These are phyloP conservation scores for Eutreptiella sp. DNA, from an alignment of 208 protist genomes.

Conservation along the genomic window DNA sequence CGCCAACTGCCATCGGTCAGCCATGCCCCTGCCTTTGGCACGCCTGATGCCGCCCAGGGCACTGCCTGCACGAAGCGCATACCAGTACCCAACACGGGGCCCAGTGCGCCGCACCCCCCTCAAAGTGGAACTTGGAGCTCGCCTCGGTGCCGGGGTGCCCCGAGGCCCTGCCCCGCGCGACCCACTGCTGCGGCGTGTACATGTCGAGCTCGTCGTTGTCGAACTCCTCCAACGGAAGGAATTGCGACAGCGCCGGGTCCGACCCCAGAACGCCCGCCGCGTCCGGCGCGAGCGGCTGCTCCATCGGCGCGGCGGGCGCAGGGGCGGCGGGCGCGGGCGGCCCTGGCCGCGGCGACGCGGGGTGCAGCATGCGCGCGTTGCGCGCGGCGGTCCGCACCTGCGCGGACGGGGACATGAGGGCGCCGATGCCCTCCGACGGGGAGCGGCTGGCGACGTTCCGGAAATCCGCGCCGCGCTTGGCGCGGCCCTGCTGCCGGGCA, in stretches of 20 bases:
- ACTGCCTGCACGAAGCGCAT: no score
- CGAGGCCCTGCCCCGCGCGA: conserved; percentile 40
- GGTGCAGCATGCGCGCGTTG: conserved; percentile 54
- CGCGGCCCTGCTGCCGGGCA: no score
- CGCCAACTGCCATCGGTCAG: no score
- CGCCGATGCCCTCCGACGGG: conserved; percentile 54
- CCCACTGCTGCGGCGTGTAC: conserved; percentile 63
- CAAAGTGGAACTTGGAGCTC: conserved; percentile 63
- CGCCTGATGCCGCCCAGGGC: no score
- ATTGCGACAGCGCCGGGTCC: conserved; percentile 40
- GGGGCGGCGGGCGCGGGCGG: background rate
- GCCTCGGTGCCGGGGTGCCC: conserved; percentile 56
- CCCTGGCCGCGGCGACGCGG: no score
- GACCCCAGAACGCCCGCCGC: background rate
- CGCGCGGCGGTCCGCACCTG: conserved; percentile 58
- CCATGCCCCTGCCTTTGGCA: no score
- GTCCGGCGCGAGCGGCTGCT: no score
- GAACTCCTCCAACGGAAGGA: conserved; percentile 75
- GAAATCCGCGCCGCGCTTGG: no score
- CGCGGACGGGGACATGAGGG: conserved; percentile 52
- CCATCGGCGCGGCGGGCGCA: no score
- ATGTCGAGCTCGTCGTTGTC: conserved; percentile 60
- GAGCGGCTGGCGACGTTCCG: no score
- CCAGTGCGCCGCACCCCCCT: conserved; percentile 49
- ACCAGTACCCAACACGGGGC: conserved; percentile 59